These are phyloP conservation scores for Przewalskia tangutica DNA, from an alignment of 257 asterid genomes.

Conservation along the genomic window DNA sequence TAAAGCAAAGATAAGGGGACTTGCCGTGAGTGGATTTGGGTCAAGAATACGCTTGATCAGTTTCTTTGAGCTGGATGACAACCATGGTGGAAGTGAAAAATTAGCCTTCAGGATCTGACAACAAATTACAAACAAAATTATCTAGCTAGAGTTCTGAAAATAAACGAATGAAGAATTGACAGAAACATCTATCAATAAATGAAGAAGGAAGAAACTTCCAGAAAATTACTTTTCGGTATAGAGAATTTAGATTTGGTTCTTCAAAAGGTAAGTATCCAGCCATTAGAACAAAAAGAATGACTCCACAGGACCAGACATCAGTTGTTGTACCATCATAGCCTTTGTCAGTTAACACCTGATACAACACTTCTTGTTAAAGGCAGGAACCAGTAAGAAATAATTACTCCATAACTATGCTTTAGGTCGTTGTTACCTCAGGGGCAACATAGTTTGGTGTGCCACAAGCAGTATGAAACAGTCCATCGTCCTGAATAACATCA, in stretches of 20 bases:
- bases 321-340: slow-evolving; percentile 74
- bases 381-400: slow-evolving; percentile 5
- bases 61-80: slow-evolving; percentile 49
- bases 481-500: slow-evolving; percentile 40
- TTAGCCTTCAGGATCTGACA: slow-evolving; percentile 51
- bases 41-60: slow-evolving; percentile 57
- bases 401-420: neutral
- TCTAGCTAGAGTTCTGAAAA: neutral
- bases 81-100: slow-evolving; percentile 66
- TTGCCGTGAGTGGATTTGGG: slow-evolving; percentile 67
- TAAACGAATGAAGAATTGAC: neutral
- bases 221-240: slow-evolving; percentile 51
- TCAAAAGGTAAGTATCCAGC: slow-evolving; percentile 76
- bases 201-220: neutral
- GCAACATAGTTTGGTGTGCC: slow-evolving; percentile 91
- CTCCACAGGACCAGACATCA: slow-evolving; percentile 88
- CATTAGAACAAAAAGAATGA: slow-evolving; percentile 74
- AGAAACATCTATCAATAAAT: neutral
- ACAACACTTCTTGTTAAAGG: slow-evolving; percentile 13
- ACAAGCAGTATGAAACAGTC: slow-evolving; percentile 77
- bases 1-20: slow-evolving; percentile 15
- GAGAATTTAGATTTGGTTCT: slow-evolving; percentile 44
- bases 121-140: slow-evolving; percentile 1
- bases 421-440: slow-evolving; percentile 51
- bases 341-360: slow-evolving; percentile 59